Conservation (phyloP, 352 stramenopile species). For the Globisporangium uncinulatum region DNA sequence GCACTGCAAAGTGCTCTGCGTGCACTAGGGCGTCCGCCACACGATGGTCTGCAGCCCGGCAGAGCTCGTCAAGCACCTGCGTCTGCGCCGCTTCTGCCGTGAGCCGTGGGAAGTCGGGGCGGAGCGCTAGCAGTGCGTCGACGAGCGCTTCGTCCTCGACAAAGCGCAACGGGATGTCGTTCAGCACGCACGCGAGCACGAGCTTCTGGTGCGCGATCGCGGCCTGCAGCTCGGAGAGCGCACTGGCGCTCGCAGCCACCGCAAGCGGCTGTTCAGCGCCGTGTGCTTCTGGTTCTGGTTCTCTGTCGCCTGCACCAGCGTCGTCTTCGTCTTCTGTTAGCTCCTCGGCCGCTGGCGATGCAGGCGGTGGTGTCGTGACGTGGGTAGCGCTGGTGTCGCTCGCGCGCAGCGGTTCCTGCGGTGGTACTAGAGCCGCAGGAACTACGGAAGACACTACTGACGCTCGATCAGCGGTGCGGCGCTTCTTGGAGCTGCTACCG, state of each 20-base stretch:
- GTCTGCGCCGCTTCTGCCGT: constrained; percentile 12
- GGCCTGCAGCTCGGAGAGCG: constrained; percentile 6
- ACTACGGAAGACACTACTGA: too few relatives aligned
- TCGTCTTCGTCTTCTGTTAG: not conserved
- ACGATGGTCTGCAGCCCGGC: constrained; percentile 4
- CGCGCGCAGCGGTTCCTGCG: too few relatives aligned
- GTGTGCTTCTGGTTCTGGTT: too few relatives aligned
- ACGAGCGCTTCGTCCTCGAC: constrained; percentile 32
- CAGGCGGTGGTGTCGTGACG: not conserved
- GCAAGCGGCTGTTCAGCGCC: too few relatives aligned
- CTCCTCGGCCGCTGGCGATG: too few relatives aligned
- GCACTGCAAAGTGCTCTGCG: constrained; percentile 22
- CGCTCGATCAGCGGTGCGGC: not conserved
- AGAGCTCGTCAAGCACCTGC: constrained; percentile 20
- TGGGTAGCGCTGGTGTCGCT: not conserved
- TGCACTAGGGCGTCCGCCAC: constrained; percentile 12
- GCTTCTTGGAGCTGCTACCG: constrained; percentile 6
- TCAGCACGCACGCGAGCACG: constrained; percentile 35
- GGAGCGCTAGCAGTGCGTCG: constrained; percentile 25
- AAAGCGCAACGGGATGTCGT: constrained; percentile 25
- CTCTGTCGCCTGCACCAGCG: not conserved
- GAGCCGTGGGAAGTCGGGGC: constrained; percentile 19
- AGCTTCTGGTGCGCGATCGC: constrained; percentile 28
- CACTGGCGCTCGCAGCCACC: too few relatives aligned
- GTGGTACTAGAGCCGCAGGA: too few relatives aligned